Evolutionary conservation across 2,329 filamentous ascomycete genomes (phyloP), one percentile per base, ranked within the genome.

Genomic region (Cytospora paraplurivora): DNA sequence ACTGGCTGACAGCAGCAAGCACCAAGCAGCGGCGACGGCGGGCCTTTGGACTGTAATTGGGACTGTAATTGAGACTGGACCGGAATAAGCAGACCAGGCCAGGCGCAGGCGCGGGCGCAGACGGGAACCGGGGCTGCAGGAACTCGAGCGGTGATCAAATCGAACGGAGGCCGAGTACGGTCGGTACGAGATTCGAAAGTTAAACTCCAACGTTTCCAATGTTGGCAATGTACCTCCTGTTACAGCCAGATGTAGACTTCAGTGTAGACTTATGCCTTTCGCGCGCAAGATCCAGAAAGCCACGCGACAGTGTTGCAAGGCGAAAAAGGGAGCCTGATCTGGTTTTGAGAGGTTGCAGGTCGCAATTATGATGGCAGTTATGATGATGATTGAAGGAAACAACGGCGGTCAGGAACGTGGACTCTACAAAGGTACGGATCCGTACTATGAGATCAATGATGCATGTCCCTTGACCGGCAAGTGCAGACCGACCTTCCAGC

Each of bases 1-100:
- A 11, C 44, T 64, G 62, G 57, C 62, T 56, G 62, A 62, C 53
- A 51, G 57, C 57, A 54, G 27, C 27, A 27, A 27, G 57, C 57
- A 54, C 2, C 27, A 27, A 27, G 62, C 52, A 52, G 62, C 62
- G 51, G 51, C 52, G 41, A 19, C 41, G 41, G 19, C 41, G 41
- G 41, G n/a, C n/a, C 17, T 17, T 19, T 27, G 27, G 27, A 59
- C 37, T 63, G 50, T n/a, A 21, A 47, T 33, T 41, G 15, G 21
- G n/a, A 44, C 13, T 50, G 53, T 27, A 27, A 27, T 19, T 19
- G 56, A 32, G 35, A 27, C 15, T 38, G 33, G 38, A 41, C 27
- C 33, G 27, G 5, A 21, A 57, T 7, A 49, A 41, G 37, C 21
- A n/a, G 19, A 32, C 41, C 34, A 49, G 19, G 17, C 15, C 37